phyloP scores from a whole-genome alignment of 2,329 filamentous ascomycete genomes.

The Cladophialophora exuberans region DNA sequence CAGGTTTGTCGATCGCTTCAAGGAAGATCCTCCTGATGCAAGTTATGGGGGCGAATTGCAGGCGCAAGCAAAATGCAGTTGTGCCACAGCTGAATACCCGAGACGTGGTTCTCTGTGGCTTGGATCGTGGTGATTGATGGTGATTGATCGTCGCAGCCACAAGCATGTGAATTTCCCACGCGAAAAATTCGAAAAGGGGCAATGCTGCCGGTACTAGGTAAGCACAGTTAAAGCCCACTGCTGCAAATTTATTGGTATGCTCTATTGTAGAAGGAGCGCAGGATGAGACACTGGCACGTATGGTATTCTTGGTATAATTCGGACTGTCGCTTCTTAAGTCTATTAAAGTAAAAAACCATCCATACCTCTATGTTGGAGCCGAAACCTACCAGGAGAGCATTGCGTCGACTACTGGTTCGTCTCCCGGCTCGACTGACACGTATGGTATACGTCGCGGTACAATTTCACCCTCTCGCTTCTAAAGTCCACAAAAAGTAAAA shows the following conservation, averaged over 20 bases:
- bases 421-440: no score
- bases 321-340: no score
- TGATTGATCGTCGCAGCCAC: neutral
- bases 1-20: slow-evolving; percentile 1
- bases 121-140: neutral
- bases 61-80: neutral
- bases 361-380: no score
- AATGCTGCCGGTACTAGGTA: neutral
- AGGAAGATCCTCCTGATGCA: slow-evolving; percentile 5
- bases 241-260: no score
- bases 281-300: neutral
- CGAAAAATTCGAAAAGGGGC: neutral
- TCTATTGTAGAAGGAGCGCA: neutral
- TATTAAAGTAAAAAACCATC: no score
- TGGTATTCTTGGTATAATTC: no score
- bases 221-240: no score
- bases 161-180: slow-evolving; percentile 2
- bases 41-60: slow-evolving; percentile 10
- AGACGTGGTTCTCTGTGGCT: neutral
- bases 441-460: neutral
- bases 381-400: no score
- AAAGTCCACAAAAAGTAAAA: neutral
- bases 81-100: slow-evolving; percentile 19
- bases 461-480: neutral
- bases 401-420: no score